Base-by-base conservation (phyloP, 2,329 filamentous ascomycete genomes). In the Colletotrichum sansevieriae region DNA sequence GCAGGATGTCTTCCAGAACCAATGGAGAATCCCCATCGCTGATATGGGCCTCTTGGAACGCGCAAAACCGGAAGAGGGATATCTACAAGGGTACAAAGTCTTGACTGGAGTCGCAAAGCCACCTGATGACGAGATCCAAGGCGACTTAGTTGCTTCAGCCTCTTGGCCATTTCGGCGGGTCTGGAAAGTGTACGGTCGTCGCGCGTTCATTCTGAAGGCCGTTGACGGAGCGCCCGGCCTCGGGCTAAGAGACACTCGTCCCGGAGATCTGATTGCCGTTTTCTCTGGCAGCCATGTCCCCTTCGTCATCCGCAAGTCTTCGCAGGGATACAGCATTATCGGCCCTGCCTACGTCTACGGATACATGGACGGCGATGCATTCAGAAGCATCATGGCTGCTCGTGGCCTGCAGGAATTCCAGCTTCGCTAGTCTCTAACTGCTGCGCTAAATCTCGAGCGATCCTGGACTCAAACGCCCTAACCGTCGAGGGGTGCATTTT, bases 391-490 rank as follows among this genome's bases (percentile, higher is more conserved):
- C 22, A 18, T 29, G 20, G 35, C 43, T 46, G 44, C n/a, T 46
- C 35, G 20, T 44, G 43, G 37, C 12, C 25, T 63, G 43, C 55
- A 62, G 12, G 29, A 67, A 37, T 29, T 67, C 29, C 44, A 59
- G 35, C 41, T 37, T 65, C 47, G 11, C 61, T 65, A 37, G 39
- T 29, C n/a, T 12, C 29, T 52, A 15, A 39, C 33, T 25, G 39
- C 20, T 20, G 46, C 56, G 57, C 67, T 39, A 47, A 52, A 13
- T 11, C n/a, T 15, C 35, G 49, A 44, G 33, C 51, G 63, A 41
- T 51, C 64, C 63, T 44, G 13, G 15, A n/a, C 46, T 63, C 46
- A 25, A 73, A 75, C 22, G 65, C 74, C 51, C 64, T 68, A 43
- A 70, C 57, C 12, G 63, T 59, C 9, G 70, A 72, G 20, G 71